phyloP scores from a whole-genome alignment of 73 alveolate species.

The Paraurostyla sp. region DNA sequence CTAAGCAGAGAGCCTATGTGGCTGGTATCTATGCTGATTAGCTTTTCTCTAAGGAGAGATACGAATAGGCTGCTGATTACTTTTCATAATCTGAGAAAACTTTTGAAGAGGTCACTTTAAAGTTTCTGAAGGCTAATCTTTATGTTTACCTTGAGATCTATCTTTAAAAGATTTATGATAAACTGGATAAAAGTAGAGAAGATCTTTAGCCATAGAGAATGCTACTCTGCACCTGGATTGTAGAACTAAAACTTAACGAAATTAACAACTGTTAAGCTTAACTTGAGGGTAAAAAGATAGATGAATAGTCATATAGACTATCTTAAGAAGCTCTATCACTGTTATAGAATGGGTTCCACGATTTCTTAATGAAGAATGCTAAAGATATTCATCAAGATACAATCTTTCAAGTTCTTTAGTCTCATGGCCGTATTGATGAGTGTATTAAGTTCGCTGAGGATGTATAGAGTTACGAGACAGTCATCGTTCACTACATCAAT shows the following conservation, averaged over 20 bases:
- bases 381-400: constrained; percentile 82
- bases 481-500: constrained; percentile 90
- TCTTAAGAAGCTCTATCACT: neutral
- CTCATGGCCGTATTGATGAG: constrained; percentile 93
- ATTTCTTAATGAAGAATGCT: constrained; percentile 73
- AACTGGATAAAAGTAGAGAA: constrained; percentile 57
- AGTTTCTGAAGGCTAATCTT: constrained; percentile 79
- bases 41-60: constrained; percentile 83
- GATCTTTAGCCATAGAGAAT: constrained; percentile 84
- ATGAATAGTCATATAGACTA: neutral
- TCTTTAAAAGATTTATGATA: constrained; percentile 68
- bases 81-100: constrained; percentile 85
- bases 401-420: constrained; percentile 84
- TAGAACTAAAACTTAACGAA: constrained; percentile 89
- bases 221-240: constrained; percentile 93
- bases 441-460: constrained; percentile 91
- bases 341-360: constrained; percentile 49
- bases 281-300: constrained; percentile 67
- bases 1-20: constrained; percentile 72
- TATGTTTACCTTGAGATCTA: constrained; percentile 77
- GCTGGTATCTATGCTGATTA: constrained; percentile 91
- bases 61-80: constrained; percentile 83
- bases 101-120: constrained; percentile 91
- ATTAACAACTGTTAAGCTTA: constrained; percentile 75
- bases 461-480: constrained; percentile 86